phyloP scores from a whole-genome alignment of 306 rosid species.

The Abrus pulchellus region DNA sequence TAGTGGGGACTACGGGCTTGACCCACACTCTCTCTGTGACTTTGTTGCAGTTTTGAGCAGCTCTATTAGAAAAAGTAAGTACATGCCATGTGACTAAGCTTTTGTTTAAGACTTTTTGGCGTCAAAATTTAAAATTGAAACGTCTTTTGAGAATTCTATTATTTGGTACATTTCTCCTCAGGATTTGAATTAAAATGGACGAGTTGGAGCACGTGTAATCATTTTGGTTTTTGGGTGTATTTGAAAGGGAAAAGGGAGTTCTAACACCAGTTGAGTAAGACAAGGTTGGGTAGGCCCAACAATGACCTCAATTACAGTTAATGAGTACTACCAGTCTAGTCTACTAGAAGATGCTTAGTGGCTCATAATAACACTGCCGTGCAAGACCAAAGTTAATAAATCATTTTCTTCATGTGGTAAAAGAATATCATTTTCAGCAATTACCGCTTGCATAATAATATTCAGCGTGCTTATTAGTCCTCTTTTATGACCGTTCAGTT shows the following conservation, averaged over 20 bases:
- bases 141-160: conserved; percentile 38
- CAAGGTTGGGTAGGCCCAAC: neutral
- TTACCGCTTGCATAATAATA: conserved; percentile 42
- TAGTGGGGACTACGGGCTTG: conserved; percentile 45
- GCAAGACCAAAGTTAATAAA: conserved; percentile 16
- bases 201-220: conserved; percentile 48
- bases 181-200: conserved; percentile 38
- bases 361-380: neutral
- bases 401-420: conserved; percentile 1
- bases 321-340: neutral
- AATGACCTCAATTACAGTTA: conserved; percentile 16
- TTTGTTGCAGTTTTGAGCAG: conserved; percentile 8
- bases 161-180: neutral
- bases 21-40: conserved; percentile 46
- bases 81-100: conserved; percentile 45
- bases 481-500: neutral
- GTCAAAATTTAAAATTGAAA: conserved; percentile 16
- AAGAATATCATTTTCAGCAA: conserved; percentile 40
- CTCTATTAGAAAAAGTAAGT: conserved; percentile 9
- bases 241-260: conserved; percentile 34
- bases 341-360: conserved; percentile 16
- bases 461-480: conserved; percentile 42
- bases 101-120: conserved; percentile 31
- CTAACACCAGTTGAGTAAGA: neutral
- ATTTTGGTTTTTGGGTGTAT: conserved; percentile 13